Evolutionary conservation across 768 basidiomycete species (phyloP).

Genomic region (Myochromella boudieri): DNA sequence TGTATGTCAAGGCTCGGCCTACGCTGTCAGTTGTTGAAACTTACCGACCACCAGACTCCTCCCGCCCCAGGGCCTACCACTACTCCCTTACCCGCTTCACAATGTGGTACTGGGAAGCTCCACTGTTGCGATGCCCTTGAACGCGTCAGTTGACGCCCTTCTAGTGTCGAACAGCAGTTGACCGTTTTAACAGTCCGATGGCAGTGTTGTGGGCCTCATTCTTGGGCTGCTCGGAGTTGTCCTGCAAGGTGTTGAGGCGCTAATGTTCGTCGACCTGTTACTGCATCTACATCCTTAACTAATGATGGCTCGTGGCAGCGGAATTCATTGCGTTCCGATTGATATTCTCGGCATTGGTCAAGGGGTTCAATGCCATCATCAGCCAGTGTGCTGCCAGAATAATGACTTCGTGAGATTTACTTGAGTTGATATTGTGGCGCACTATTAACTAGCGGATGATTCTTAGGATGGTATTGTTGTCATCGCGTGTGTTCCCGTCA

Average conservation of each 20-base stretch:
- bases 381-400: conserved; percentile 41
- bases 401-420: conserved; percentile 26
- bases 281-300: neutral
- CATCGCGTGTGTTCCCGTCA: conserved; percentile 39
- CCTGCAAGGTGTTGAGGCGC: conserved; percentile 24
- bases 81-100: conserved; percentile 19
- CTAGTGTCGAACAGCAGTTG: neutral
- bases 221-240: conserved; percentile 25
- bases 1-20: conserved; percentile 10
- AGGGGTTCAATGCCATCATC: conserved; percentile 24
- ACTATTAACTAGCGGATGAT: neutral
- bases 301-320: conserved; percentile 11
- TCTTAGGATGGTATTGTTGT: conserved; percentile 32
- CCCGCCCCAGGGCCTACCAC: conserved; percentile 12
- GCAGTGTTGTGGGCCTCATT: conserved; percentile 19
- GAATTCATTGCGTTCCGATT: conserved; percentile 30
- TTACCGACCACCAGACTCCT: neutral
- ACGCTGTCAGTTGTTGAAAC: neutral
- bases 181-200: conserved; percentile 19
- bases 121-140: conserved; percentile 27
- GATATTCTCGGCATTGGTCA: conserved; percentile 24
- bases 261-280: conserved; percentile 20
- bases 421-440: neutral
- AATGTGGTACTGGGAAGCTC: conserved; percentile 22
- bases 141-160: conserved; percentile 13